Percentiles rank a stretch among this genome's conserved stretches.
Conservation (phyloP, 2,329 filamentous ascomycete genomes). For the Curvularia hawaiiensis region DNA sequence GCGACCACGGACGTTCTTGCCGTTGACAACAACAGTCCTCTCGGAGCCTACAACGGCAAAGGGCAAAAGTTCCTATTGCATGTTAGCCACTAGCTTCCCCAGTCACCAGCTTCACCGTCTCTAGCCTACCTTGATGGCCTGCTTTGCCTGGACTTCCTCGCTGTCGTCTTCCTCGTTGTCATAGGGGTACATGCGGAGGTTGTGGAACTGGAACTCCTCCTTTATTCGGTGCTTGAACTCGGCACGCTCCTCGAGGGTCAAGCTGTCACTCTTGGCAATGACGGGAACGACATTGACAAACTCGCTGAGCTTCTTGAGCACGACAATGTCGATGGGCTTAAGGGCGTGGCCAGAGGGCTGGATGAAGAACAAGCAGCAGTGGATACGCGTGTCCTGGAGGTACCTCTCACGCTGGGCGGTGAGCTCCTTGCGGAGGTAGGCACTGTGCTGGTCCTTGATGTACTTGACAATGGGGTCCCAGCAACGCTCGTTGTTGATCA, state of each 20-base stretch:
- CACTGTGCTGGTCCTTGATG: slow-evolving; percentile 99
- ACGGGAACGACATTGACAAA: slow-evolving; percentile 99
- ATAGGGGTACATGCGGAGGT: slow-evolving; percentile 99
- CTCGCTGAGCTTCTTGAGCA: slow-evolving; percentile 98
- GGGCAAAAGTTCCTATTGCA: slow-evolving; percentile 79
- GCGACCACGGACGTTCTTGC: slow-evolving; percentile 94
- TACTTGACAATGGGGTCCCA: slow-evolving; percentile 99
- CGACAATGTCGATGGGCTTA: slow-evolving; percentile 99
- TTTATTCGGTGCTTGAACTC: slow-evolving; percentile 98
- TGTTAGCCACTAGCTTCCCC: slow-evolving; percentile 41
- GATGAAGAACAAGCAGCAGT: slow-evolving; percentile 99
- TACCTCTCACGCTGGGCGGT: slow-evolving; percentile 98
- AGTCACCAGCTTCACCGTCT: not conserved
- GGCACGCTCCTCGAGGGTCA: slow-evolving; percentile 93
- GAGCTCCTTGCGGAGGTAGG: slow-evolving; percentile 98
- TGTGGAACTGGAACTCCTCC: slow-evolving; percentile 99
- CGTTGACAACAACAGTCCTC: slow-evolving; percentile 96
- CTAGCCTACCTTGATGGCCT: slow-evolving; percentile 84
- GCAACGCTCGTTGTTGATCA: slow-evolving; percentile 99
- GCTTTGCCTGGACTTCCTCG: slow-evolving; percentile 92
- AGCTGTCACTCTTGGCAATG: slow-evolving; percentile 96
- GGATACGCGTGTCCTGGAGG: slow-evolving; percentile 98
- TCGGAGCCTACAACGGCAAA: slow-evolving; percentile 98
- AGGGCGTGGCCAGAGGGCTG: slow-evolving; percentile 97
- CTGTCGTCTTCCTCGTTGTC: slow-evolving; percentile 99